Percentiles rank a stretch among this genome's conserved stretches.
These are phyloP conservation scores for Sisymbrium irio DNA, from an alignment of 345 rosid species.

Conservation along the genomic window DNA sequence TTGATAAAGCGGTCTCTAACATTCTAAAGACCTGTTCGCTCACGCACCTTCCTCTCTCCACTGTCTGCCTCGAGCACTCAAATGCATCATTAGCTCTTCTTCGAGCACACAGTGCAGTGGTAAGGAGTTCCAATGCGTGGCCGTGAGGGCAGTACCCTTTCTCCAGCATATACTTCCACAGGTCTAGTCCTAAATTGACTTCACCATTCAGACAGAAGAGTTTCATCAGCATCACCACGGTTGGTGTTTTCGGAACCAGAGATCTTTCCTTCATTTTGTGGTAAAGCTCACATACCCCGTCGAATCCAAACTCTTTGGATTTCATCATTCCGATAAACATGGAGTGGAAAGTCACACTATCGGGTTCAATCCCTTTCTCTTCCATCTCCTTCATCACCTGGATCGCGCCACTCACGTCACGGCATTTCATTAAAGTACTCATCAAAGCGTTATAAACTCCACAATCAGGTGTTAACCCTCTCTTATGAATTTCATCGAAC, in stretches of 20 bases:
- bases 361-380: conserved; percentile 48
- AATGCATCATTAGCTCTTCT: conserved; percentile 59
- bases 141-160: conserved; percentile 79
- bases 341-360: conserved; percentile 63
- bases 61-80: conserved; percentile 57
- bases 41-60: conserved; percentile 70
- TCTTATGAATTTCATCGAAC: conserved; percentile 57
- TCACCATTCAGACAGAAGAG: conserved; percentile 52
- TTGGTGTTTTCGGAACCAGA: conserved; percentile 65
- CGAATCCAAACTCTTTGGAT: conserved; percentile 44
- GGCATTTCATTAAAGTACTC: conserved; percentile 46
- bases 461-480: conserved; percentile 51
- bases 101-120: conserved; percentile 66
- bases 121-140: conserved; percentile 74
- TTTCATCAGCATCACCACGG: conserved; percentile 84
- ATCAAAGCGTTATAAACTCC: conserved; percentile 85
- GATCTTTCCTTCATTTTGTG: conserved; percentile 50
- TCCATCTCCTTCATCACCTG: conserved; percentile 75
- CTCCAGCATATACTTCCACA: conserved; percentile 62
- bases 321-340: conserved; percentile 70
- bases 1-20: conserved; percentile 47
- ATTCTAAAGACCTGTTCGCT: conserved; percentile 52
- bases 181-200: conserved; percentile 53
- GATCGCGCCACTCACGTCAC: conserved; percentile 54
- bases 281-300: conserved; percentile 50